Evolutionary conservation across 345 rosid species (phyloP).

Genomic region (Aquilaria sinensis): DNA sequence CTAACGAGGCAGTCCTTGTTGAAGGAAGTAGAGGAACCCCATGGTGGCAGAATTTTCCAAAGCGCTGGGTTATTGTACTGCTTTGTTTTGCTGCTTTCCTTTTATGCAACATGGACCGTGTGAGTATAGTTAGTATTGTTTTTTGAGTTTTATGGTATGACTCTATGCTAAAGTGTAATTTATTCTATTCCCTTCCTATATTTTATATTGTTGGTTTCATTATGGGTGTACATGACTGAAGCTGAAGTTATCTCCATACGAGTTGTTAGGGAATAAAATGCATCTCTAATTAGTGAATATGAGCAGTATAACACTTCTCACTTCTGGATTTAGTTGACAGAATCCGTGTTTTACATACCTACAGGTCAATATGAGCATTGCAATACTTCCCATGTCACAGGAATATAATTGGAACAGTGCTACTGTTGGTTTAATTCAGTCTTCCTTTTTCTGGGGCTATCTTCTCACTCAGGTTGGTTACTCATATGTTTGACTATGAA

Average conservation of each 20-base stretch:
- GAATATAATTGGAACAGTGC: conserved; percentile 81
- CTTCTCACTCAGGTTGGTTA: conserved; percentile 73
- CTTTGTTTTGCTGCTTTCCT: conserved; percentile 84
- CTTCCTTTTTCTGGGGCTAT: conserved; percentile 98
- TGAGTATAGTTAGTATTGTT: conserved; percentile 17
- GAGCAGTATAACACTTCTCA: no score
- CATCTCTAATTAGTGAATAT: no score
- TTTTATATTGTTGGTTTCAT: no score
- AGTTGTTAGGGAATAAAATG: no score
- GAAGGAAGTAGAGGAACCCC: conserved; percentile 31
- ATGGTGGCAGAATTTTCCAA: conserved; percentile 91
- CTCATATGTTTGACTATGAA: no score
- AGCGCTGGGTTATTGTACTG: conserved; percentile 82
- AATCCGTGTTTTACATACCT: neutral
- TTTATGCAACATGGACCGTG: conserved; percentile 92
- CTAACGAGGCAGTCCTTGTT: conserved; percentile 48
- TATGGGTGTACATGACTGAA: no score
- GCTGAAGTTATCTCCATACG: no score
- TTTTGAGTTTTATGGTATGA: no score
- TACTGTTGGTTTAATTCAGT: conserved; percentile 87
- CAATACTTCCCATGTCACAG: conserved; percentile 98
- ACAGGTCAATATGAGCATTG: conserved; percentile 97
- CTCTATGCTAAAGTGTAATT: no score
- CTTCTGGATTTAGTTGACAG: no score
- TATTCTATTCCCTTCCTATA: neutral